Evolutionary conservation across 1,139 yeast genomes (phyloP), one percentile per base, ranked within the genome.

Genomic region (Petasospora fabianii): DNA sequence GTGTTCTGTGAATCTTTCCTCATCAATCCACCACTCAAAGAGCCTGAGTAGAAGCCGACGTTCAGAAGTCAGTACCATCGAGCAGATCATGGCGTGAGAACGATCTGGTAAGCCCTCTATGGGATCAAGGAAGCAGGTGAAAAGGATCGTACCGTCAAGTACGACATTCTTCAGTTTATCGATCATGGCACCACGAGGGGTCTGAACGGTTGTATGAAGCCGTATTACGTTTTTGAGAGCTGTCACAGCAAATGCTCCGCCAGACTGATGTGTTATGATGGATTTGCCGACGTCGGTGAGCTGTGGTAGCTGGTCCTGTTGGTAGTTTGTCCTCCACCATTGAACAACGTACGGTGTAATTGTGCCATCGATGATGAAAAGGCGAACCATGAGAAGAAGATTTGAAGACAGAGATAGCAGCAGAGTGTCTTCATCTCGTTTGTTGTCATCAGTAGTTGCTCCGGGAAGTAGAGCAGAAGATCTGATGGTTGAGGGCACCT

Each of bases 281-380:
- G 57, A 47, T 37, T 50, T 53, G 1, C 78, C 78, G 3, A 71
- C 56, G 6, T 68, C 57, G 6, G 54, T 56, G 15, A 64, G 41
- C 9, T 14, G 43, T 1, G 69, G 66, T 10, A 38, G 26, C 10
- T 34, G 34, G 9, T 41, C 15, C 41, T 34, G 26, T 43, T 42
- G 14, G 44, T 36, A 26, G 50, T 55, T 3, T 53, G 59, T 6
- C 40, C 64, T 68, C 78, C 78, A 73, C 77, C 77, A 73, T 48
- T 73, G 79, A 0, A 73, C 71, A 12, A 70, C 67, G 46, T 65
- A 71, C 2, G 78, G 78, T 35, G 64, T 68, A 37, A 58, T 60
- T 2, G 29, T 33, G 6, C 38, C 43, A 1, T 65, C 55, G 14
- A 50, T 48, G 39, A 41, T 15, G 28, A 37, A 69, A 21, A 68